A percentile compares a stretch with the other conserved stretches of the same genome.
Evolutionary conservation across 768 basidiomycete species (phyloP).

Genomic region (Lactarius evosmus): DNA sequence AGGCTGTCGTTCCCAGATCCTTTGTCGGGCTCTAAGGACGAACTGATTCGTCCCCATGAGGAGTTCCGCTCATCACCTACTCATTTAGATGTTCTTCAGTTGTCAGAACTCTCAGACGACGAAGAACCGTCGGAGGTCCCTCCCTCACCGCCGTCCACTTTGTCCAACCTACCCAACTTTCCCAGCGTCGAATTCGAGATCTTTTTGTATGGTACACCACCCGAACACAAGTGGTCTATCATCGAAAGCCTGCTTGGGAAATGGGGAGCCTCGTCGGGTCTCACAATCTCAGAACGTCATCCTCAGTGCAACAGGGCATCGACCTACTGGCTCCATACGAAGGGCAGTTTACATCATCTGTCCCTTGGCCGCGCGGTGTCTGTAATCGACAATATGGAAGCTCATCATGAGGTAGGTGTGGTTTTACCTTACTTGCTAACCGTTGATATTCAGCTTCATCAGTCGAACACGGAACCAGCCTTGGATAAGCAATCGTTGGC

Average conservation of each 20-base stretch:
- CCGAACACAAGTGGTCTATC: constrained; percentile 58
- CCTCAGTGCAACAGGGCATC: constrained; percentile 29
- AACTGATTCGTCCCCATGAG: constrained; percentile 56
- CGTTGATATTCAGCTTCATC: constrained; percentile 40
- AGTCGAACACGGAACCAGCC: constrained; percentile 42
- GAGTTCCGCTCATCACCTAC: constrained; percentile 40
- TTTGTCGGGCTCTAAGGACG: constrained; percentile 65
- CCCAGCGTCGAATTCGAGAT: constrained; percentile 50
- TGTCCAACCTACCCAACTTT: constrained; percentile 31
- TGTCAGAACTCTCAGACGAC: constrained; percentile 27
- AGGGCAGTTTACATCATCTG: constrained; percentile 32
- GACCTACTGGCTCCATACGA: constrained; percentile 30
- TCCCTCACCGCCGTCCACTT: constrained; percentile 24
- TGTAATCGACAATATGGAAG: constrained; percentile 41
- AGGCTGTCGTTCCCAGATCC: constrained; percentile 83
- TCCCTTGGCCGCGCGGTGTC: constrained; percentile 37
- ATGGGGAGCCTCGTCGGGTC: constrained; percentile 41
- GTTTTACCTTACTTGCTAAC: constrained; percentile 31
- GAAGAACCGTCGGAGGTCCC: constrained; percentile 19
- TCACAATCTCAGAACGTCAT: constrained; percentile 25
- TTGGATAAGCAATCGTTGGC: constrained; percentile 57
- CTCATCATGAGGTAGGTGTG: constrained; percentile 38
- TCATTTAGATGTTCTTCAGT: constrained; percentile 35
- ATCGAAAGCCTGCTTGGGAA: constrained; percentile 58
- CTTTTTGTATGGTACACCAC: constrained; percentile 62